Evolutionary conservation across 2,329 filamentous ascomycete species (phyloP), one percentile per base, ranked within the genome.

Genomic region (Blastomyces percursus): DNA sequence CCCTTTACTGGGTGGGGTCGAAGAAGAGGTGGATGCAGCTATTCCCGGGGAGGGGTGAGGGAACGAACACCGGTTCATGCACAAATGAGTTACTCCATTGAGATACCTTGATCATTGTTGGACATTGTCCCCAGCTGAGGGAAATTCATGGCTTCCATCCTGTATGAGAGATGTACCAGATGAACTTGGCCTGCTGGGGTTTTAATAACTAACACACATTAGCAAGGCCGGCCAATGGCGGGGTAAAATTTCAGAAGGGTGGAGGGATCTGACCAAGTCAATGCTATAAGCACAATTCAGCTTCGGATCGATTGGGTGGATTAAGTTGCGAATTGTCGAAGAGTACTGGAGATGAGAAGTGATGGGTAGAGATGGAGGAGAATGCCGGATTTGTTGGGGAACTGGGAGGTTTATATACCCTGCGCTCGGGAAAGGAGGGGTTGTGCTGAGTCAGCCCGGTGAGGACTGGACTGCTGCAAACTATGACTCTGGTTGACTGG

Each of bases 61-160:
- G 79, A 75, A 78, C 78, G 79, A 80, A 82, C 84, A 86, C 84
- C 84, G 84, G 84, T 82, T 82, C 84, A 86, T 82, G 82, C 83
- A 78, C 78, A 74, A 69, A 73, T 67, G 14, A 64, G 60, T 69
- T 75, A 76, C 75, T 73, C 19, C n/a, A 35, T 71, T 75, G 74
- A 75, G 73, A 77, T 78, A 79, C 77, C 77, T 79, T 78, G 77
- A 79, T 77, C 75, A 72, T 72, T 69, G 61, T 67, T 73, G 71
- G 72, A 75, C 67, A 60, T 63, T 61, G 62, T 66, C 67, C 69
- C 73, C 74, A 76, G 71, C 73, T 69, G 73, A 72, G 74, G 71
- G 67, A 65, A 69, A 65, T 68, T 66, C 73, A 76, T 74, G 71
- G 68, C 73, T 76, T 74, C 74, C 75, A 71, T 71, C 68, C 66